Evolutionary conservation across 208 protist species (phyloP).

Genomic region (Trypanosoma brucei): DNA sequence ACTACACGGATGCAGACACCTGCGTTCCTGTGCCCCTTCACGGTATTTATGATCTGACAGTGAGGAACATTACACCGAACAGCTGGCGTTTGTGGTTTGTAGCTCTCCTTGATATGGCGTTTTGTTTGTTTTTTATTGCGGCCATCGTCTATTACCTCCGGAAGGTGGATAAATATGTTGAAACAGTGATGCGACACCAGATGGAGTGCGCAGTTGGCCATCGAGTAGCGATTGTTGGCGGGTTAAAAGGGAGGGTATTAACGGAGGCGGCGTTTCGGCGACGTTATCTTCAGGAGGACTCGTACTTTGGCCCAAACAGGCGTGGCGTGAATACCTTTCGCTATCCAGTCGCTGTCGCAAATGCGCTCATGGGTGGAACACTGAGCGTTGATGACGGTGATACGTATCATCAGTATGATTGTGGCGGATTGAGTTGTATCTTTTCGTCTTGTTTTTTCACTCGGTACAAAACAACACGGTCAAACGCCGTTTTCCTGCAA

Average conservation of each 20-base stretch:
- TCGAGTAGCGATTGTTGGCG: slow-evolving; percentile 68
- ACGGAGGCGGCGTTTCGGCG: slow-evolving; percentile 30
- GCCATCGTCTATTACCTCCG: slow-evolving; percentile 44
- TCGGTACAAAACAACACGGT: slow-evolving; percentile 38
- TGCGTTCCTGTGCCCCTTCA: slow-evolving; percentile 52
- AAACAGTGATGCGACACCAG: slow-evolving; percentile 54
- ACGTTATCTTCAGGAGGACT: slow-evolving; percentile 33
- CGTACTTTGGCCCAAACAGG: slow-evolving; percentile 39
- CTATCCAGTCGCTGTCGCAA: slow-evolving; percentile 2
- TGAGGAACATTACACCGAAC: slow-evolving; percentile 58
- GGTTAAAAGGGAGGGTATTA: slow-evolving; percentile 33
- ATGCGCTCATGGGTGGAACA: neutral
- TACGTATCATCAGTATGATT: slow-evolving; percentile 32
- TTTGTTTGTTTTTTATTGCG: slow-evolving; percentile 44
- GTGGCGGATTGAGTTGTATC: slow-evolving; percentile 48
- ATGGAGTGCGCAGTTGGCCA: slow-evolving; percentile 67
- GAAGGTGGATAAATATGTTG: slow-evolving; percentile 47
- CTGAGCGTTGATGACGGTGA: slow-evolving; percentile 3
- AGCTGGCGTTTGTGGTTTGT: slow-evolving; percentile 59
- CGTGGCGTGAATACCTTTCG: neutral
- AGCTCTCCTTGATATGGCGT: slow-evolving; percentile 56
- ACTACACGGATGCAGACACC: slow-evolving; percentile 28
- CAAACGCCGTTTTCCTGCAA: slow-evolving; percentile 50
- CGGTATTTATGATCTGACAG: slow-evolving; percentile 79
- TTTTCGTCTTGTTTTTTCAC: slow-evolving; percentile 51